Evolutionary conservation across 306 rosid genomes (phyloP).

Genomic region (Cucurbita pepo): DNA sequence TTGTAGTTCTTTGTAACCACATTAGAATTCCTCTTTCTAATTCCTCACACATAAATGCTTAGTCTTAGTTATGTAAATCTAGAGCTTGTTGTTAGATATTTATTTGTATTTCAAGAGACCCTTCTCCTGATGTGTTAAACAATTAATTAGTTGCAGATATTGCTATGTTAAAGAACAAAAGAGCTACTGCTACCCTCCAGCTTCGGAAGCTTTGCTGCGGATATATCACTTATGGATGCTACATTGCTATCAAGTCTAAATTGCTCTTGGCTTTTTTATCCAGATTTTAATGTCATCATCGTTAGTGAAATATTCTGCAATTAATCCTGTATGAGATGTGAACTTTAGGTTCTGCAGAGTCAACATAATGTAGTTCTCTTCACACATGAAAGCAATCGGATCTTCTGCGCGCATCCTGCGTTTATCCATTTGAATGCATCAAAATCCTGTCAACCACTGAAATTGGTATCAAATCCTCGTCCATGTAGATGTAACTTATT

Average conservation of each 20-base stretch:
- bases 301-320: not conserved
- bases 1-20: not conserved
- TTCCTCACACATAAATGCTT: not conserved
- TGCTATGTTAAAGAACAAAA: not conserved
- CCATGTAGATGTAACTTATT: not conserved
- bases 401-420: not conserved
- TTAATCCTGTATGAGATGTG: not conserved
- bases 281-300: not conserved
- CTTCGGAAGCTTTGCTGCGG: not conserved
- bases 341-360: not conserved
- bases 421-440: not conserved
- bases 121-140: not conserved
- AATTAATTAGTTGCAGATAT: not conserved
- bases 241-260: not conserved
- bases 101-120: not conserved
- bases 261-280: not conserved
- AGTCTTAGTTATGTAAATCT: not conserved
- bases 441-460: not conserved
- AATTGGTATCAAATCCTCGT: not conserved
- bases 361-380: not conserved
- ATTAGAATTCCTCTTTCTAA: not conserved
- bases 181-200: not conserved
- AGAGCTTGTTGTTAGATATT: conserved; percentile 4
- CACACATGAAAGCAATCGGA: not conserved
- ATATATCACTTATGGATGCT: not conserved